phyloP scores from a whole-genome alignment of 2,329 filamentous ascomycete species.

The Alternaria alternata region DNA sequence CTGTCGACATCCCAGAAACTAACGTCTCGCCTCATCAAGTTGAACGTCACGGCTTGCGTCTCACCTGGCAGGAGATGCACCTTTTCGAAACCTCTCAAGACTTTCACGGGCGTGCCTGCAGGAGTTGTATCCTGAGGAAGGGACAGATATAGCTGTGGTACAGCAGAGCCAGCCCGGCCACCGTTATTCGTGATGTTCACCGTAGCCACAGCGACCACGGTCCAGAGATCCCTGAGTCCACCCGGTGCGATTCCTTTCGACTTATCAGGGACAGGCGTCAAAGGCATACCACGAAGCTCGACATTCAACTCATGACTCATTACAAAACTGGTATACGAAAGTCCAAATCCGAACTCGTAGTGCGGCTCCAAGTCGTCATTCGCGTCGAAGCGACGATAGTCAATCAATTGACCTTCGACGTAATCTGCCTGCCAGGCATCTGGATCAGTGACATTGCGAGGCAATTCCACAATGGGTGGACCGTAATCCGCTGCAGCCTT shows the following conservation, averaged over 20 bases:
- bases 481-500: slow-evolving; percentile 72
- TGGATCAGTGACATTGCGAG: slow-evolving; percentile 40
- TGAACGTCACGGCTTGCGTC: neutral
- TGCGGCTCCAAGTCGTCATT: slow-evolving; percentile 31
- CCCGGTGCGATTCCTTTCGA: neutral
- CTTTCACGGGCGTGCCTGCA: slow-evolving; percentile 40
- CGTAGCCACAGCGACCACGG: neutral
- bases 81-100: slow-evolving; percentile 61
- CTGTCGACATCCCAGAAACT: neutral
- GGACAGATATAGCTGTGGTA: slow-evolving; percentile 59
- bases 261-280: neutral
- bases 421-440: slow-evolving; percentile 60
- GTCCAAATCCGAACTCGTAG: slow-evolving; percentile 51
- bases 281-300: neutral
- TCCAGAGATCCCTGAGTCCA: neutral
- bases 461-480: slow-evolving; percentile 42
- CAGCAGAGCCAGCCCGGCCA: neutral
- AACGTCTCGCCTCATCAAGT: neutral
- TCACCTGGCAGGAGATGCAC: neutral
- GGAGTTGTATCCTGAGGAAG: slow-evolving; percentile 42
- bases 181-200: neutral
- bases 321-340: slow-evolving; percentile 50
- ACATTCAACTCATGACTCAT: neutral
- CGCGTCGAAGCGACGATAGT: slow-evolving; percentile 63
- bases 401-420: slow-evolving; percentile 61